Evolutionary conservation across 176 grass and related monocot species (phyloP).

Genomic region (Avena eriantha): DNA sequence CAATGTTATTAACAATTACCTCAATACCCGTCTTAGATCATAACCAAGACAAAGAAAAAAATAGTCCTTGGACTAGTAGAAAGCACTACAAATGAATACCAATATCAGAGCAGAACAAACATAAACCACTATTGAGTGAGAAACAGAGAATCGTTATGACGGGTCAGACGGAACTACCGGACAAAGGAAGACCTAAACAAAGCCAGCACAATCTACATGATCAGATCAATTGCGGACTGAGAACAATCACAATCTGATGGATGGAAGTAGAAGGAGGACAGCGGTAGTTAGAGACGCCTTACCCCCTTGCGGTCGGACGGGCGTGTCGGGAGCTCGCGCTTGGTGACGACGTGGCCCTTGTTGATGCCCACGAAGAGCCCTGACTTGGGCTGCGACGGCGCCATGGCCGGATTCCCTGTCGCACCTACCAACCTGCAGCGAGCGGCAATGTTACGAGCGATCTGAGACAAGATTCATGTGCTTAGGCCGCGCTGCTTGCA

Average conservation of each 20-base stretch:
- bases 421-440: conserved; percentile 16
- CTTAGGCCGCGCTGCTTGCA: background rate
- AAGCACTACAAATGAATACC: background rate
- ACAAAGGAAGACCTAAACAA: background rate
- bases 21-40: background rate
- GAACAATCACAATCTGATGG: background rate
- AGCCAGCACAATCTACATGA: background rate
- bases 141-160: background rate
- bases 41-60: background rate
- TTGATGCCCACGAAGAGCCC: conserved; percentile 73
- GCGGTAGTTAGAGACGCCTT: background rate
- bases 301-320: conserved; percentile 72
- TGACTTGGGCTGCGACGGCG: conserved; percentile 60
- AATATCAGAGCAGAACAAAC: background rate
- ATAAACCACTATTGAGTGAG: background rate
- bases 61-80: background rate
- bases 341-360: conserved; percentile 72
- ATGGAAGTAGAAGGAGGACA: background rate
- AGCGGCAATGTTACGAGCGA: background rate
- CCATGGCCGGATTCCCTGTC: conserved; percentile 39
- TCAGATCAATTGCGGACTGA: background rate
- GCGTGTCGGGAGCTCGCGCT: conserved; percentile 61
- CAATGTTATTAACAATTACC: background rate
- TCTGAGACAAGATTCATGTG: background rate
- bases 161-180: background rate